Conservation (phyloP, 2,329 filamentous ascomycete species). For the Bipolaris sorokiniana region DNA sequence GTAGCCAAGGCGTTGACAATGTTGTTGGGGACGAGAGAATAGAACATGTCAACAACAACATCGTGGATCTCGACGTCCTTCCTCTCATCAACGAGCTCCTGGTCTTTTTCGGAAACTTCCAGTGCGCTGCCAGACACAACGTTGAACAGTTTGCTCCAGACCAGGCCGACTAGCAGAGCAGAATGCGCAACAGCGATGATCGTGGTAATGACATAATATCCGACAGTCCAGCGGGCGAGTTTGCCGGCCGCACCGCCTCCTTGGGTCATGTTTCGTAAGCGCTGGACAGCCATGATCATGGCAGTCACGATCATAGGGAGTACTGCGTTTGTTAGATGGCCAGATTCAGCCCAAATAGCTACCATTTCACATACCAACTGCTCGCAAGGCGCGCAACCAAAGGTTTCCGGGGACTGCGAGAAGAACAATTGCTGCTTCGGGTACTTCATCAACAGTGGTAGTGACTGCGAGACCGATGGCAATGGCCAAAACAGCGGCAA, state of each 20-base stretch:
- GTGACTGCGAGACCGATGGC: slow-evolving; percentile 58
- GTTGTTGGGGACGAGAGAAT: slow-evolving; percentile 59
- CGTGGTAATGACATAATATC: slow-evolving; percentile 60
- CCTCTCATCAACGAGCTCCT: slow-evolving; percentile 46
- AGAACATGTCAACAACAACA: slow-evolving; percentile 58
- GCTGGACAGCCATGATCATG: slow-evolving; percentile 59
- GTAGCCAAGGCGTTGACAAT: slow-evolving; percentile 56
- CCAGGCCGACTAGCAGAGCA: slow-evolving; percentile 55
- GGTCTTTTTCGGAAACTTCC: slow-evolving; percentile 37
- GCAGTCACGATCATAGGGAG: slow-evolving; percentile 60
- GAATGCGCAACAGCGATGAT: slow-evolving; percentile 57
- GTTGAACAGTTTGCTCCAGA: slow-evolving; percentile 57
- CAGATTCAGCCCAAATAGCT: background rate
- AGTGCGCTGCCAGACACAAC: slow-evolving; percentile 46
- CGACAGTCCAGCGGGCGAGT: slow-evolving; percentile 58
- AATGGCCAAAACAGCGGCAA: slow-evolving; percentile 57
- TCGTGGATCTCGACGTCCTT: slow-evolving; percentile 48
- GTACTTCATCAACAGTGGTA: slow-evolving; percentile 52
- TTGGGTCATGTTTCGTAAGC: slow-evolving; percentile 55
- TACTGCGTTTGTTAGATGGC: slow-evolving; percentile 43
- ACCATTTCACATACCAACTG: slow-evolving; percentile 51
- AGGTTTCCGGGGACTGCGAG: slow-evolving; percentile 58
- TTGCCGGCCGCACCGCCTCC: slow-evolving; percentile 48
- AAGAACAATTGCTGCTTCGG: slow-evolving; percentile 51
- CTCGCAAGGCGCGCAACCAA: slow-evolving; percentile 59